Conservation (phyloP, 2,329 filamentous ascomycete genomes). For the Periconia macrospinosa region DNA sequence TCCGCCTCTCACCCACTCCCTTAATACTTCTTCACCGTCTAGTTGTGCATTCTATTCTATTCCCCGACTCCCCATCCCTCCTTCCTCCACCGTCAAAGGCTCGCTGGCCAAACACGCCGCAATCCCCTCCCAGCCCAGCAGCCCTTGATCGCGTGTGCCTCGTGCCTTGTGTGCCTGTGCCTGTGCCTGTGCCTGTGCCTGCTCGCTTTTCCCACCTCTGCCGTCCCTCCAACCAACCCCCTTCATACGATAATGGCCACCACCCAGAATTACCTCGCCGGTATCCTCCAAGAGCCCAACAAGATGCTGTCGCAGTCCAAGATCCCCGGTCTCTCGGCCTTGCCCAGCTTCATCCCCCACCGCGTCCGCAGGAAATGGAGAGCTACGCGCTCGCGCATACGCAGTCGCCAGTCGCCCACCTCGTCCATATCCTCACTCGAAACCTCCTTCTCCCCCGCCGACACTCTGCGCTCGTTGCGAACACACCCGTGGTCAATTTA, state of each 20-base stretch:
- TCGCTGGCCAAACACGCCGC: constrained; percentile 5
- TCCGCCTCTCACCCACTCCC: constrained; percentile 9
- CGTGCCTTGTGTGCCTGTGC: background rate
- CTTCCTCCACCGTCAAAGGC: constrained; percentile 5
- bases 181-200: background rate
- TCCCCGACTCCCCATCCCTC: background rate
- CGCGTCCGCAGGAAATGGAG: constrained; percentile 68
- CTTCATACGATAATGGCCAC: constrained; percentile 24
- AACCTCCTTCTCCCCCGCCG: constrained; percentile 78
- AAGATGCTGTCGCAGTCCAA: constrained; percentile 47
- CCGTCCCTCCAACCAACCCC: constrained; percentile 3
- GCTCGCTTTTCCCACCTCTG: constrained; percentile 8
- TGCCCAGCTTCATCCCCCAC: constrained; percentile 62
- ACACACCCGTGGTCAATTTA: constrained; percentile 78
- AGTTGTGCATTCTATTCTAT: background rate
- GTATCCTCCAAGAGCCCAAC: constrained; percentile 32
- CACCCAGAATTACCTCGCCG: constrained; percentile 38
- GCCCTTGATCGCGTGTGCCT: constrained; percentile 22
- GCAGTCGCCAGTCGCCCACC: constrained; percentile 66
- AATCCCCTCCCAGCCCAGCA: constrained; percentile 6
- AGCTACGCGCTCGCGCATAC: constrained; percentile 63
- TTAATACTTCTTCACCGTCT: background rate
- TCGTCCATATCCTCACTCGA: constrained; percentile 76
- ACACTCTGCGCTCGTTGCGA: constrained; percentile 75
- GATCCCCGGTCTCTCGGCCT: constrained; percentile 51